Evolutionary conservation across 768 basidiomycete genomes (phyloP).

Genomic region (Crassisporium funariophilum): DNA sequence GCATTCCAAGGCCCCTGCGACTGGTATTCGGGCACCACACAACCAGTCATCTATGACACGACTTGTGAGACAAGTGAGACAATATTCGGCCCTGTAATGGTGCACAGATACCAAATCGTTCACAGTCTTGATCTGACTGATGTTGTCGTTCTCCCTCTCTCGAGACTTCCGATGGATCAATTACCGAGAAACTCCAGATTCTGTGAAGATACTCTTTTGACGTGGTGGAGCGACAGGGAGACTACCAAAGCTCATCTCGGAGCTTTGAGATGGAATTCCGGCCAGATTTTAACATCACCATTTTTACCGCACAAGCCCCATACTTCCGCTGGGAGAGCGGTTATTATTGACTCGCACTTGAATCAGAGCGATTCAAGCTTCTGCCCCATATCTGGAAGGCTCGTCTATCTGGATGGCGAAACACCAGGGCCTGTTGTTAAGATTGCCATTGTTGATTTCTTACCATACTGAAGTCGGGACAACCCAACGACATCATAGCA

Average conservation of each 20-base stretch:
- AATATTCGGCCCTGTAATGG: not conserved
- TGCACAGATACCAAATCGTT: constrained; percentile 4
- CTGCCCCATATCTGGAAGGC: constrained; percentile 7
- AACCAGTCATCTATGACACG: constrained; percentile 4
- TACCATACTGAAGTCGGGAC: not conserved
- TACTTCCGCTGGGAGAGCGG: not conserved
- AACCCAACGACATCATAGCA: not conserved
- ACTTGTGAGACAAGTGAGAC: not conserved
- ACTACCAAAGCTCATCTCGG: not conserved
- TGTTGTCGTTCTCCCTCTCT: not conserved
- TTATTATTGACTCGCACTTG: not conserved
- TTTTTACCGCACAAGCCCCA: not conserved
- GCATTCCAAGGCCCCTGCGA: constrained; percentile 15
- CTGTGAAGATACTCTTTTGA: not conserved
- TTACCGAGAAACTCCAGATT: not conserved
- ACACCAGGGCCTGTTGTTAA: not conserved
- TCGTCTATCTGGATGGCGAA: not conserved
- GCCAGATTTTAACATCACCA: not conserved
- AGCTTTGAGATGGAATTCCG: not conserved
- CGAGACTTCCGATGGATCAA: not conserved
- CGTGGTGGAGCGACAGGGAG: not conserved
- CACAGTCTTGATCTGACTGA: not conserved
- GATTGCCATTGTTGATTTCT: not conserved
- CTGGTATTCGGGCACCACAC: constrained; percentile 17
- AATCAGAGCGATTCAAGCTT: not conserved